These are phyloP conservation scores for Umbellularia californica DNA, from an alignment of 164 flowering plant species.

Conservation along the genomic window DNA sequence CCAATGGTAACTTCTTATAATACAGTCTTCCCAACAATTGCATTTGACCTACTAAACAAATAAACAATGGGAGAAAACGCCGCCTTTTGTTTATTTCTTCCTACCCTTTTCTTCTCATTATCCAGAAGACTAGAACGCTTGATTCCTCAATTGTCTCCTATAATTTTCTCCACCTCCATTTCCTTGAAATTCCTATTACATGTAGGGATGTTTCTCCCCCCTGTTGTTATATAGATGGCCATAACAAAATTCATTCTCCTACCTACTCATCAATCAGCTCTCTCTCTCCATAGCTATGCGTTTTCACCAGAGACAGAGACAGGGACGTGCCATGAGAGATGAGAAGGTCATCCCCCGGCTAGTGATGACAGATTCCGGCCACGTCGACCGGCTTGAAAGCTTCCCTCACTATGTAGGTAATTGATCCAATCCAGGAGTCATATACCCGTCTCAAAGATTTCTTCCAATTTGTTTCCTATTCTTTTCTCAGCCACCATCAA, in stretches of 20 bases:
- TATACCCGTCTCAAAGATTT: too few relatives aligned
- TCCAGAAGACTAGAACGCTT: too few relatives aligned
- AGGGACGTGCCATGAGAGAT: slow-evolving; percentile 6
- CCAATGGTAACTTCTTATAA: too few relatives aligned
- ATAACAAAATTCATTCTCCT: slow-evolving; percentile 16
- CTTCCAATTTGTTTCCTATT: too few relatives aligned
- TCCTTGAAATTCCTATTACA: neutral
- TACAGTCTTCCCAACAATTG: too few relatives aligned
- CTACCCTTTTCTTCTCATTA: too few relatives aligned
- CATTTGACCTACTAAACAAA: too few relatives aligned
- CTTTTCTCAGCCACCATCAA: too few relatives aligned
- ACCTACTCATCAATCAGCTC: slow-evolving; percentile 29
- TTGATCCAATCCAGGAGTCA: neutral
- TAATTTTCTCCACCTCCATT: neutral
- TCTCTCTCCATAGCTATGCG: slow-evolving; percentile 22
- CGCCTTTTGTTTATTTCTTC: too few relatives aligned
- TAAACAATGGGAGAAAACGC: too few relatives aligned
- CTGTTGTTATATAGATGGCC: neutral
- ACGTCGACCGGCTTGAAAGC: slow-evolving; percentile 44
- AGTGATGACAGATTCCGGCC: slow-evolving; percentile 46
- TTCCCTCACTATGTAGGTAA: slow-evolving; percentile 89
- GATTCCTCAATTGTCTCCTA: too few relatives aligned
- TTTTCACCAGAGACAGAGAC: slow-evolving; percentile 10
- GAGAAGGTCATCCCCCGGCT: slow-evolving; percentile 39
- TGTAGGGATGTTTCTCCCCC: too few relatives aligned